These are phyloP conservation scores for Amanita muscaria DNA, from an alignment of 768 basidiomycete species.

Conservation along the genomic window DNA sequence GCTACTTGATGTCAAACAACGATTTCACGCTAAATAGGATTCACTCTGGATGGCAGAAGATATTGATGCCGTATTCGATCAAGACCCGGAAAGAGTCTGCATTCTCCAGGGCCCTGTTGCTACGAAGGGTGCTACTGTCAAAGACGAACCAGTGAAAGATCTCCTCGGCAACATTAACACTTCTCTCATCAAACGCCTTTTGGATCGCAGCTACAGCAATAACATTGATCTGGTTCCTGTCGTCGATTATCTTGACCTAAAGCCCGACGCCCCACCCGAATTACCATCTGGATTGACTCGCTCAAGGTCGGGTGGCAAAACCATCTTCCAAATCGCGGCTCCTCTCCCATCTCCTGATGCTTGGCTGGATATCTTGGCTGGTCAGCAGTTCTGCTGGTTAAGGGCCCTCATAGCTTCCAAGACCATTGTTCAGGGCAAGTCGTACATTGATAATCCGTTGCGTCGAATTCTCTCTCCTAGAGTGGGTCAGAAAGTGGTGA, in stretches of 20 bases:
- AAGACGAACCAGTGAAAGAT: slow-evolving; percentile 92
- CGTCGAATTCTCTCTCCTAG: slow-evolving; percentile 82
- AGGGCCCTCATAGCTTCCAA: slow-evolving; percentile 74
- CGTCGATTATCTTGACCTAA: slow-evolving; percentile 70
- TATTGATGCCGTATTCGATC: slow-evolving; percentile 97
- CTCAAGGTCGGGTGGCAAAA: slow-evolving; percentile 31
- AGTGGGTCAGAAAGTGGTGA: slow-evolving; percentile 64
- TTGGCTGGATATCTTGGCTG: slow-evolving; percentile 84
- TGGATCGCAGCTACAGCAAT: slow-evolving; percentile 69
- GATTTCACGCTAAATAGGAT: slow-evolving; percentile 41
- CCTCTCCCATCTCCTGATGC: slow-evolving; percentile 48
- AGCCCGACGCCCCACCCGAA: slow-evolving; percentile 25
- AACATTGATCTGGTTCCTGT: slow-evolving; percentile 70
- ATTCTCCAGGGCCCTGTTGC: slow-evolving; percentile 97
- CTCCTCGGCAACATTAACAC: slow-evolving; percentile 83
- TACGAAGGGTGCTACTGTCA: slow-evolving; percentile 74
- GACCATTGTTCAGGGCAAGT: slow-evolving; percentile 79
- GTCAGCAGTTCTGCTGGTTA: slow-evolving; percentile 77
- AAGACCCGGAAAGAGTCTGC: slow-evolving; percentile 96
- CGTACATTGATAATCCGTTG: slow-evolving; percentile 85
- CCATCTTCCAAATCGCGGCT: slow-evolving; percentile 43
- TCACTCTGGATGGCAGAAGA: slow-evolving; percentile 98
- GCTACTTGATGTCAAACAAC: background rate
- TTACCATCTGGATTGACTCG: slow-evolving; percentile 32
- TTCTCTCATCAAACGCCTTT: slow-evolving; percentile 66